phyloP scores from a whole-genome alignment of 441 rosid genomes.

The Oxalis stricta region DNA sequence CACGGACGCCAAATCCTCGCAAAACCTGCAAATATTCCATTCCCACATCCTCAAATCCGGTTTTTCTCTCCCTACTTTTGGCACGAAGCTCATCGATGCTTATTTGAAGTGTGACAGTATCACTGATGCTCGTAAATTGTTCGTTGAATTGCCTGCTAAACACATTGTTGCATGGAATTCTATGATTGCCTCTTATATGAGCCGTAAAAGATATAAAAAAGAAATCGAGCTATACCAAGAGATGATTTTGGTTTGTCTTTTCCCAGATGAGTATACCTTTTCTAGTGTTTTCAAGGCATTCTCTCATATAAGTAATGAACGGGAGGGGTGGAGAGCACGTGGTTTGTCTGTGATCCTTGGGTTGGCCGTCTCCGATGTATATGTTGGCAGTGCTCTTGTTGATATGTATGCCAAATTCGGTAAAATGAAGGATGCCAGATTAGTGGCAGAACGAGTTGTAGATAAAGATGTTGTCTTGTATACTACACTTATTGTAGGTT shows the following conservation, averaged over 20 bases:
- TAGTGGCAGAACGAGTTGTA: slow-evolving; percentile 22
- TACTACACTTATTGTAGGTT: slow-evolving; percentile 30
- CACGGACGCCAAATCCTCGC: slow-evolving; percentile 9
- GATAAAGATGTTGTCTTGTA: slow-evolving; percentile 27
- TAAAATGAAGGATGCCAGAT: slow-evolving; percentile 22
- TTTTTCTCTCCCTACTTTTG: slow-evolving; percentile 14
- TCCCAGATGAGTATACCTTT: slow-evolving; percentile 19
- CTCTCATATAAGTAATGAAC: slow-evolving; percentile 12
- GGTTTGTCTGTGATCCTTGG: not conserved
- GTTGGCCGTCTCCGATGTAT: slow-evolving; percentile 18
- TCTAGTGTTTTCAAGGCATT: slow-evolving; percentile 30
- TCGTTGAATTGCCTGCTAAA: slow-evolving; percentile 29
- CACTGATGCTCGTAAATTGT: slow-evolving; percentile 19
- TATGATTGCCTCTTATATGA: slow-evolving; percentile 18
- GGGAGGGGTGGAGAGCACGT: slow-evolving; percentile 17
- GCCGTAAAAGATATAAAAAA: slow-evolving; percentile 16
- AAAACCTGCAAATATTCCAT: slow-evolving; percentile 13
- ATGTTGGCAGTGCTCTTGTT: slow-evolving; percentile 26
- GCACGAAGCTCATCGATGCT: slow-evolving; percentile 23
- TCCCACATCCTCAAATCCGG: slow-evolving; percentile 18
- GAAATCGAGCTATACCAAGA: slow-evolving; percentile 17
- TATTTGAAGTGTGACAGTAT: slow-evolving; percentile 19
- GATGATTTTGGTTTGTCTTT: slow-evolving; percentile 21
- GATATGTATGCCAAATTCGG: slow-evolving; percentile 32
- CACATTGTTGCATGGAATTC: slow-evolving; percentile 28